Percentiles rank a stretch among this genome's conserved stretches.
Evolutionary conservation across 2,329 filamentous ascomycete species (phyloP).

Genomic region (Sporothrix globosa): DNA sequence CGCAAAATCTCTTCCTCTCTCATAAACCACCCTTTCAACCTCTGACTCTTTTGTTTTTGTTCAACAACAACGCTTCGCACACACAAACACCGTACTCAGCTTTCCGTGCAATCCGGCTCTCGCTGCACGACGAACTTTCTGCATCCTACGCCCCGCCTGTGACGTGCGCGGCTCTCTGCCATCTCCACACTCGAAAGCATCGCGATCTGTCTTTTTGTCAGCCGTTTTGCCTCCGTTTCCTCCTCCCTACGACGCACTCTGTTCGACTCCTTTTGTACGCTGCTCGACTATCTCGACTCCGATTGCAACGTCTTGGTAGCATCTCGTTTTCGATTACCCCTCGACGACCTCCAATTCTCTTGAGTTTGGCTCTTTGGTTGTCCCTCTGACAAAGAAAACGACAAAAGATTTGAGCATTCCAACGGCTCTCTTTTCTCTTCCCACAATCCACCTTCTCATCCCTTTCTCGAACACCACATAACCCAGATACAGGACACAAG

Average conservation of each 20-base stretch:
- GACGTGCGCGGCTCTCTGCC: constrained; percentile 19
- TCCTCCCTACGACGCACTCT: background rate
- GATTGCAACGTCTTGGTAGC: background rate
- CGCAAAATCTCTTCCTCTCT: constrained; percentile 23
- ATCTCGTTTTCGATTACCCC: background rate
- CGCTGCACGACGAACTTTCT: background rate
- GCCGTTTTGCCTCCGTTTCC: constrained; percentile 17
- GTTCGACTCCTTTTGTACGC: background rate
- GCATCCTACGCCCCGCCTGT: constrained; percentile 3
- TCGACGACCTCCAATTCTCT: background rate
- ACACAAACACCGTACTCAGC: background rate
- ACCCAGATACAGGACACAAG: constrained; percentile 46
- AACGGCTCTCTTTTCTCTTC: background rate
- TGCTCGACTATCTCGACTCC: background rate
- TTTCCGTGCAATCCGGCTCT: constrained; percentile 25
- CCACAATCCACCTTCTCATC: background rate
- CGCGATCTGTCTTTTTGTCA: constrained; percentile 28
- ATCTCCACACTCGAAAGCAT: constrained; percentile 25
- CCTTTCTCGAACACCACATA: constrained; percentile 28
- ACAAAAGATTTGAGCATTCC: background rate
- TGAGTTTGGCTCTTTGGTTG: constrained; percentile 12
- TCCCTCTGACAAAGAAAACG: constrained; percentile 16
- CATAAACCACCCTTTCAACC: constrained; percentile 5
- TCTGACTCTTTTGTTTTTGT: constrained; percentile 6
- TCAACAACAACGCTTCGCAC: constrained; percentile 22